Percentiles rank a stretch among this genome's conserved stretches.
Conservation (phyloP, 192 early-diverging fungal species). For the Umbelopsis vinacea region DNA sequence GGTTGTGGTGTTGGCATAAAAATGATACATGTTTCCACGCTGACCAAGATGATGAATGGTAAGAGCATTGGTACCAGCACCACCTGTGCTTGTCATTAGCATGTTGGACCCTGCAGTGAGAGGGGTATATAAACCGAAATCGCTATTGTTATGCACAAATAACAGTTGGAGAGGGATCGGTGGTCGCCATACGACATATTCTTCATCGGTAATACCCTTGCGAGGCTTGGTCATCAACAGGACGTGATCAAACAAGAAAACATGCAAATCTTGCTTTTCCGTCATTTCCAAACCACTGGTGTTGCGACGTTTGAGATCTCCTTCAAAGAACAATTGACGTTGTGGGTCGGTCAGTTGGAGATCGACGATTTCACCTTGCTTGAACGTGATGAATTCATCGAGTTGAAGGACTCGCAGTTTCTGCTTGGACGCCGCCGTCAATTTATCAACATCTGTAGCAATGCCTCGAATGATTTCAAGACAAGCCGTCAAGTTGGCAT, state of each 20-base stretch:
- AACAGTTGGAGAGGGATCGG: conserved; percentile 85
- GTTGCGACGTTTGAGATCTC: conserved; percentile 64
- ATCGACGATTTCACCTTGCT: conserved; percentile 57
- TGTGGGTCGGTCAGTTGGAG: conserved; percentile 73
- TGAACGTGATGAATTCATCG: conserved; percentile 33
- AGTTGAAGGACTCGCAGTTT: conserved; percentile 25
- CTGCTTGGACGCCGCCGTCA: conserved; percentile 21
- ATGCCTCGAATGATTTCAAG: conserved; percentile 24
- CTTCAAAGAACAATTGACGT: conserved; percentile 77
- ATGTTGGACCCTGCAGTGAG: background rate
- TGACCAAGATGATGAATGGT: conserved; percentile 35
- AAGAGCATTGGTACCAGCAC: conserved; percentile 16
- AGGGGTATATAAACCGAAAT: conserved; percentile 2
- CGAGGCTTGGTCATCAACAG: conserved; percentile 70
- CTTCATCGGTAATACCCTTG: conserved; percentile 63
- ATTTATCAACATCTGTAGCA: conserved; percentile 21
- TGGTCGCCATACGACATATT: conserved; percentile 64
- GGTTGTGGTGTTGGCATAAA: conserved; percentile 73
- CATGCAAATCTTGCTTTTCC: conserved; percentile 71
- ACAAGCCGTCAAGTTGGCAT: conserved; percentile 54
- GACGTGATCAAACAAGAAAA: conserved; percentile 91
- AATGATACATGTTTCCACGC: conserved; percentile 61
- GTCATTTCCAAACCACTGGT: conserved; percentile 40
- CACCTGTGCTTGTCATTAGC: too few species aligned
- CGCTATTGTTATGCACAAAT: conserved; percentile 23